Percentiles rank a stretch among this genome's conserved stretches.
Evolutionary conservation across 257 asterid genomes (phyloP).

Genomic region (Ligustrum vulgare): DNA sequence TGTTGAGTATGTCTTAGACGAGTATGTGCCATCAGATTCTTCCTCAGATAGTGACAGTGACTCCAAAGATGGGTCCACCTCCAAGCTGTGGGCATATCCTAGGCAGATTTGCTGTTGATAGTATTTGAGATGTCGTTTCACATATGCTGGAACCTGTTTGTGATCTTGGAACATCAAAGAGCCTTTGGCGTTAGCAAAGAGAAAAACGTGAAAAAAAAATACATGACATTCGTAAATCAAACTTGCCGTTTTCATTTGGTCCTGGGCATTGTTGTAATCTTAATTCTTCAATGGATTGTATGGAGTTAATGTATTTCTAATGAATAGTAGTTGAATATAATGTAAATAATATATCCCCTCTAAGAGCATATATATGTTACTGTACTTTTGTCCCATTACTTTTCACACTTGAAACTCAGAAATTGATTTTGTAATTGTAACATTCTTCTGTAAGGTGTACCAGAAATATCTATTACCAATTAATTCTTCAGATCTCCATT

Average conservation of each 20-base stretch:
- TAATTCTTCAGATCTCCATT: no score
- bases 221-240: background rate
- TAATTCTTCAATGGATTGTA: background rate
- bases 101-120: conserved; percentile 15
- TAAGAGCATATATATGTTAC: no score
- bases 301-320: background rate
- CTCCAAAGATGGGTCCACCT: conserved; percentile 37
- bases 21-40: conserved; percentile 34
- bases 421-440: no score
- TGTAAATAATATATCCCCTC: no score
- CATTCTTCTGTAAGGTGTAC: no score
- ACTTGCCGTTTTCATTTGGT: background rate
- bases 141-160: background rate
- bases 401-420: no score
- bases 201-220: background rate
- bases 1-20: conserved; percentile 48
- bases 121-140: background rate
- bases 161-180: background rate
- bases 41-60: conserved; percentile 65
- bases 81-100: conserved; percentile 70
- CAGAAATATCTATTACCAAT: no score
- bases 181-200: background rate
- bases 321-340: background rate
- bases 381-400: no score
- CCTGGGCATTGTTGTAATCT: background rate